Base-by-base conservation (phyloP, 306 rosid genomes). In the Malus fusca region DNA sequence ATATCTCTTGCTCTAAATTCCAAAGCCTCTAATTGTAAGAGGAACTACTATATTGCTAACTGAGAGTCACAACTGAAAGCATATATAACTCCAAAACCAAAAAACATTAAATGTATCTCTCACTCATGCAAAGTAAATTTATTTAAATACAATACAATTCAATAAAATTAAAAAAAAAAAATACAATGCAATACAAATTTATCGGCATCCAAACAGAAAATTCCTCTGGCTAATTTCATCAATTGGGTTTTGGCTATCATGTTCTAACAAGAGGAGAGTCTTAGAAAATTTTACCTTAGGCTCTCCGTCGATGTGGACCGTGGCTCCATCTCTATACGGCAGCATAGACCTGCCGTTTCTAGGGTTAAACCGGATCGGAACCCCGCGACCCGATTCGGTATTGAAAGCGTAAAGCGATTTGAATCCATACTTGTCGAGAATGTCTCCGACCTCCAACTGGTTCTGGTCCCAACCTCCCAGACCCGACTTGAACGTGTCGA, bases 401-500 rank as follows among this genome's bases (percentile, higher is more conserved):
- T 82, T 88, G 74, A 92, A 95, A 0, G 97, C 97, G 65, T 44
- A 90, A 5, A 92, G n/a, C 33, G 90, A 80, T 71, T 95, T 92
- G 78, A 95, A 77, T 9, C 88, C 91, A 62, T 88, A 75, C 17
- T 84, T 89, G 11, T 95, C 93, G n/a, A 95, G 93, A 37, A 92
- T 88, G 31, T 89, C 88, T 0, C 92, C 83, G 11, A 95, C 87
- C 75, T 95, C 97, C 43, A 95, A 62, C 85, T 95, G 92, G 84
- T 95, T 88, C 80, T 89, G 97, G n/a, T 90, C 98, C 93, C 93
- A 92, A 42, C 97, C 97, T 0, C 97, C 98, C 4, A 95, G 81
- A 28, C 60, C 28, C 4, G 89, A 65, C 81, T 79, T 87, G 85
- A 90, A 90, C 22, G 87, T 89, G 14, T 77, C 92, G 76, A 87